These are phyloP conservation scores for Boletellus ananiceps DNA, from an alignment of 768 basidiomycete species.

Conservation along the genomic window DNA sequence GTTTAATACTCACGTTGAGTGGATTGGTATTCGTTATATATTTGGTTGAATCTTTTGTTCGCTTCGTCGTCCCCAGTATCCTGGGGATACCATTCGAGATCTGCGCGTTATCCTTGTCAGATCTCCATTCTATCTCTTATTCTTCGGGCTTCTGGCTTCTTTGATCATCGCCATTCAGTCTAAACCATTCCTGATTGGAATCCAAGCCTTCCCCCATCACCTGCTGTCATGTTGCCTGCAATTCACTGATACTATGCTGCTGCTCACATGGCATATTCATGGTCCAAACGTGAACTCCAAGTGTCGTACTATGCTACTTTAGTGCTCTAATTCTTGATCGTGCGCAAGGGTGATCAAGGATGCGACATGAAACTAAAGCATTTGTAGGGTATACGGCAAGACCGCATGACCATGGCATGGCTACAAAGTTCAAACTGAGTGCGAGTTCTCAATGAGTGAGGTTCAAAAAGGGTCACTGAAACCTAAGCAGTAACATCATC, in stretches of 20 bases:
- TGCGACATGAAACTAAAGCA: conserved; percentile 11
- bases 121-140: neutral
- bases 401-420: neutral
- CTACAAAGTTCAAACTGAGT: neutral
- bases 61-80: conserved; percentile 10
- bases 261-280: too few species aligned
- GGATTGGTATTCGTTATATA: conserved; percentile 24
- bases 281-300: too few species aligned
- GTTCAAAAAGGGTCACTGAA: neutral
- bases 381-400: conserved; percentile 19
- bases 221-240: neutral
- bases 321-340: too few species aligned
- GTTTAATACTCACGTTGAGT: conserved; percentile 24
- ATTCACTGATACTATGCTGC: too few species aligned
- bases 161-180: neutral
- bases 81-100: neutral
- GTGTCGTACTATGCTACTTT: too few species aligned
- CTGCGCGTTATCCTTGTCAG: neutral
- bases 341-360: conserved; percentile 9
- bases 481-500: conserved; percentile 3
- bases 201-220: neutral
- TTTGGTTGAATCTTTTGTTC: conserved; percentile 14
- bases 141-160: neutral
- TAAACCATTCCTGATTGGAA: neutral
- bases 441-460: conserved; percentile 4